Base-by-base conservation (phyloP, 2,329 filamentous ascomycete species). In the Penicillium sp. region DNA sequence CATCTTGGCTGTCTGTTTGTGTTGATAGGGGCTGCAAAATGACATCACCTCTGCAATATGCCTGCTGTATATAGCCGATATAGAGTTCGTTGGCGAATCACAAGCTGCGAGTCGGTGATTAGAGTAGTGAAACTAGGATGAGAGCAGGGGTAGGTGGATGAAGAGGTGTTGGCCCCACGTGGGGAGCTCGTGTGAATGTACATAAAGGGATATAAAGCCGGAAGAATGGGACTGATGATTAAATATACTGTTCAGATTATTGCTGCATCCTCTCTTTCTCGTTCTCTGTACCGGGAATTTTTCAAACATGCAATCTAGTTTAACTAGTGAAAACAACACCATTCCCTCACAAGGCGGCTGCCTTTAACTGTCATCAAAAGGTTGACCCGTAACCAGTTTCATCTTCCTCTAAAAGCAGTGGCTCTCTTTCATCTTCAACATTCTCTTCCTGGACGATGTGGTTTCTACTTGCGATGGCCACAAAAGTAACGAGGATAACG, bases 401-500 rank as follows among this genome's bases (percentile, higher is more conserved):
- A 8, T 61, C 60, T 39, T 63, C 61, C 31, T 64, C 63, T 30
- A 50, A 47, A 27, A 68, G 57, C 41, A 69, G 48, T 40, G 57
- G 58, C 46, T 64, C 57, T 30, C 58, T 52, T 39, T 71, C 65
- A 14, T 61, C 64, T 18, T 65, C 60, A 18, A 58, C 41, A 3
- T 25, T 52, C 35, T 54, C 48, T 16, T 53, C 49, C 16, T 53
- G 46, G 18, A 51, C 44, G 22, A 46, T 51, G 30, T 64, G 46
- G 14, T 50, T 50, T n/a, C 50, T 39, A 4, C 62, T 63, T 4
- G 60, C 57, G 4, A 63, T 30, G 36, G 56, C 46, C 39, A 95
- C 89, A 69, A 81, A 95, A 0, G 68, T 72, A 7, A 92, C 85
- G 2, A 95, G 76, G 4, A 73, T 73, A 0, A 81, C 55, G 0